Base-by-base conservation (phyloP, 768 basidiomycete species). In the Pulveroboletus frians region DNA sequence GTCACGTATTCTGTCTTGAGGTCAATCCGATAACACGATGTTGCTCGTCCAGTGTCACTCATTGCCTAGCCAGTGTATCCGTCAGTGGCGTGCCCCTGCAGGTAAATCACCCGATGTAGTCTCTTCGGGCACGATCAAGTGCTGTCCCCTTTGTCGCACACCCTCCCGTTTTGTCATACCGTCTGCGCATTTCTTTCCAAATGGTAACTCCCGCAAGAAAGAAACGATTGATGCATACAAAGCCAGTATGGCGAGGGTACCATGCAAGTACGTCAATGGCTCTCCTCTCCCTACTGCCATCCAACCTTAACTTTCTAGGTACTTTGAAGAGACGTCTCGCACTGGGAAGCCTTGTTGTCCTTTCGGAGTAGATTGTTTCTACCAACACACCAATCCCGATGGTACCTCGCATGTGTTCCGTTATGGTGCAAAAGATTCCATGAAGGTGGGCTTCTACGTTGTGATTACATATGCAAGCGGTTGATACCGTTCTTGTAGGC, bases 281-380 rank as follows among this genome's bases (percentile, higher is more conserved):
- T 36, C 9, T 21, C 20, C 27, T 26, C 32, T 43, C 26, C 13
- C 4, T 23, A 27, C 14, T 18, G 20, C 32, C 13, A 11, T 50
- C 36, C 27, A 20, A 58, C 21, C 20, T 27, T 21, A 38, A 39
- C 38, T 13, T 20, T 31, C 9, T 30, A 88, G 85, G 44, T 81
- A 87, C 59, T 89, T 89, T 63, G 69, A 76, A 50, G 62, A 71
- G 37, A 81, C 85, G 4, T 69, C 70, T 34, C 62, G 65, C 8
- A 64, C 67, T 39, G 58, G 59, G 14, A 72, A 69, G 40, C 81
- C 82, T 1, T 76, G 76, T 46, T 92, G 88, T 66, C 88, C 86
- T 1, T 92, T 87, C 55, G 88, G 88, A 37, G 72, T 73, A 41
- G 88, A 91, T 50, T 92, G 88, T 62, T 88, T 92, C 63, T 92